phyloP scores from a whole-genome alignment of 2,329 filamentous ascomycete genomes.

The Coniochaeta sp. region DNA sequence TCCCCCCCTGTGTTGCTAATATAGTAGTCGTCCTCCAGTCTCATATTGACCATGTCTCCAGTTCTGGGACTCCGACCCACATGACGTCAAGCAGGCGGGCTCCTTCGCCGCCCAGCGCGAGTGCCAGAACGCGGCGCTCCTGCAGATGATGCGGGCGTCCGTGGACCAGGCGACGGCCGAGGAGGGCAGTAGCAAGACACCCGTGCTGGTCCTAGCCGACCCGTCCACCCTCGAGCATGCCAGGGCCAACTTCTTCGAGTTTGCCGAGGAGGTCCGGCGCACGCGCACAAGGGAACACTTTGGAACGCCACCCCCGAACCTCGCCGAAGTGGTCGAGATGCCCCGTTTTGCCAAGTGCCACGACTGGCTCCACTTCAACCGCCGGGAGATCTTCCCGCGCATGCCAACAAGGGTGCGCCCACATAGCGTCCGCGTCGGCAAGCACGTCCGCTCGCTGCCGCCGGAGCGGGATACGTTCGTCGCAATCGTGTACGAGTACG shows the following conservation, averaged over 20 bases:
- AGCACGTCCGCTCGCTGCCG: neutral
- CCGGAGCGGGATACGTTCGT: neutral
- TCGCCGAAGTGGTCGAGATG: neutral
- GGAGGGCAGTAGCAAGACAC: neutral
- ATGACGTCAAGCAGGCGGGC: neutral
- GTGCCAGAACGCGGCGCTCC: neutral
- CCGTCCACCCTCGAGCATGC: neutral
- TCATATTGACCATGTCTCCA: too few species aligned
- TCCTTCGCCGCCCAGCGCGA: neutral
- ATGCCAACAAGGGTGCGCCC: neutral
- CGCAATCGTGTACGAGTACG: too few species aligned
- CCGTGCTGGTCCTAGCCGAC: neutral
- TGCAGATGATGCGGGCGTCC: neutral
- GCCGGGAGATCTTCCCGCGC: neutral
- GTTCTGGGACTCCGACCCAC: too few species aligned
- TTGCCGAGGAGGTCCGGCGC: neutral
- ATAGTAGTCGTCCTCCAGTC: neutral
- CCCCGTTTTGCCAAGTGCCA: conserved; percentile 1
- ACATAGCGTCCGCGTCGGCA: neutral
- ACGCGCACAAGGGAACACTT: neutral
- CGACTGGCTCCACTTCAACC: neutral
- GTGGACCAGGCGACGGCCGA: neutral
- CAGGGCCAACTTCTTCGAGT: neutral
- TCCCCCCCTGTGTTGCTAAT: too few species aligned
- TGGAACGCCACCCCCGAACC: too few species aligned